Base-by-base conservation (phyloP, 106 monocot species). In the Dendrobium officinale region DNA sequence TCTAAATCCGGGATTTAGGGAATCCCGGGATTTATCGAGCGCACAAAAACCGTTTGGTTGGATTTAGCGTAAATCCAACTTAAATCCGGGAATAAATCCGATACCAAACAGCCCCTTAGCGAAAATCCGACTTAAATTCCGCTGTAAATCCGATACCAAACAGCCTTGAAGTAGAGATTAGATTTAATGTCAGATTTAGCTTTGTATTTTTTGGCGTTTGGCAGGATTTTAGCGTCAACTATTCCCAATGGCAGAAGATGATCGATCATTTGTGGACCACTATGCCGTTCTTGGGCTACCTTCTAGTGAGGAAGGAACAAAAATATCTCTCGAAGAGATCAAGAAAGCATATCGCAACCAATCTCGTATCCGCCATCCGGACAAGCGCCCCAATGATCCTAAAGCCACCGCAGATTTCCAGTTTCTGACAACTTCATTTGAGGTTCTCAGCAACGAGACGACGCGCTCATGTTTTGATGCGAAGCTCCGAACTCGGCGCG, bases 341-440 rank as follows among this genome's bases (percentile, higher is more conserved):
- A 85, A 88, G 47, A 89, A 85, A 73, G 98, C 95, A 26, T 98
- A 98, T 90, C 80, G 88, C 68, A 43, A 80, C 31, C 92, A 98
- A 48, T 95, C 95, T 16, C 86, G 94, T 3, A 61, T 84, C 79
- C 92, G 92, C 79, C 98, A 98, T 73, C 98, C 98, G 7, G 98
- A 98, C 88, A 98, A 98, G 92, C 98, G 98, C 70, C 95, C 86
- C 33, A 85, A 95, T 80, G 98, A 95, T 72, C 95, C 92, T 79
- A 84, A 84, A 80, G 98, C 98, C 84, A 95, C 98, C 56, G 92
- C 95, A 68, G 92, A 88, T 59, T 98, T 98, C 89, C 98, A 95
- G 81, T 83, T 72, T 24, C 98, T 98, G 76, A 85, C 80, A 31
- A 81, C 88, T 77, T 95, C 95, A 80, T 98, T 87, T 75, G 92